These are phyloP conservation scores for Diaporthe velutina DNA, from an alignment of 2,329 filamentous ascomycete species.

Conservation along the genomic window DNA sequence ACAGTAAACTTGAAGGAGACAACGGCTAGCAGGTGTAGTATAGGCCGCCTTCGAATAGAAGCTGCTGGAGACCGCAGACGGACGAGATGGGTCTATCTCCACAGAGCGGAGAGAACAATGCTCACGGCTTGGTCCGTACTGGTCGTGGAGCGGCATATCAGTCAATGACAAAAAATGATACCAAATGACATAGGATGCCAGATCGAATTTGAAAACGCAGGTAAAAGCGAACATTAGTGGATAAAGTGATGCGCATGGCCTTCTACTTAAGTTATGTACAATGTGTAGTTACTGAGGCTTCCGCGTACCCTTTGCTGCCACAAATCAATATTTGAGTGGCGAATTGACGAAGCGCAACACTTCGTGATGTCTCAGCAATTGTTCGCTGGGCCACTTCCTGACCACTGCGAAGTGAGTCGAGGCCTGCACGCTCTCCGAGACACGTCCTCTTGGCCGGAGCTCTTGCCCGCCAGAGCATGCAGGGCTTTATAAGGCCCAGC, in stretches of 20 bases:
- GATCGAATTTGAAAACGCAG: background rate
- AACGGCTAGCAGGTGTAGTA: background rate
- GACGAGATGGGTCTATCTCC: background rate
- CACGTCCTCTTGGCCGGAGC: background rate
- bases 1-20: background rate
- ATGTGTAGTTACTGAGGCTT: background rate
- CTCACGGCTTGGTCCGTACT: too few species aligned
- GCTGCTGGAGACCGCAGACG: background rate
- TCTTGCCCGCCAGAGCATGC: background rate
- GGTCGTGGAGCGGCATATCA: background rate
- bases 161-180: slow-evolving; percentile 33
- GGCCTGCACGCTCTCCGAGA: background rate
- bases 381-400: background rate
- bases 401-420: background rate
- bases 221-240: background rate
- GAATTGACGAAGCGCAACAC: too few species aligned
- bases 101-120: background rate
- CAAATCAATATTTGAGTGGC: background rate
- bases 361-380: too few species aligned
- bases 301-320: too few species aligned
- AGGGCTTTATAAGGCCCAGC: background rate
- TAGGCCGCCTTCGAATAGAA: slow-evolving; percentile 10
- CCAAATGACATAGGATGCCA: slow-evolving; percentile 23
- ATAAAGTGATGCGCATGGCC: background rate
- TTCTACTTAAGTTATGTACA: background rate